Percentiles rank a stretch among this genome's conserved stretches.
Evolutionary conservation across 768 basidiomycete genomes (phyloP).

Genomic region (Boletus reticulatus): DNA sequence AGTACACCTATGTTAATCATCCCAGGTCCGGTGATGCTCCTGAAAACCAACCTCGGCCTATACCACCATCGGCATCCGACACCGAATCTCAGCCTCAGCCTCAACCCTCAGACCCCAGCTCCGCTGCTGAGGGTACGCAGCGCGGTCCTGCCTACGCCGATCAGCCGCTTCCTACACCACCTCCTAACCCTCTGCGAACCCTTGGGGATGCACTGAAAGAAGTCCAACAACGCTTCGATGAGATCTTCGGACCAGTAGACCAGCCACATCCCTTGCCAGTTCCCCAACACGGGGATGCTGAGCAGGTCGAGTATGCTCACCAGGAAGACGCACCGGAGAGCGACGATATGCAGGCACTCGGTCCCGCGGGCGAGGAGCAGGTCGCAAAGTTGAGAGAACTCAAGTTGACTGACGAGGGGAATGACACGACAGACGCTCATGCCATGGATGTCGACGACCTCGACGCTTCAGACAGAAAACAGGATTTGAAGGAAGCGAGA

Average conservation of each 20-base stretch:
- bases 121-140: conserved; percentile 43
- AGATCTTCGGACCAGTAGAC: conserved; percentile 58
- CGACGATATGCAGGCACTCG: conserved; percentile 84
- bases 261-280: conserved; percentile 28
- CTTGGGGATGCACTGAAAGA: conserved; percentile 84
- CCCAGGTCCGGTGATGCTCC: conserved; percentile 10
- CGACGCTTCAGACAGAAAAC: conserved; percentile 5
- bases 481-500: conserved; percentile 26
- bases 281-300: conserved; percentile 37
- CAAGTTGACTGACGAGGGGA: conserved; percentile 64
- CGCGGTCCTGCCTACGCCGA: conserved; percentile 42
- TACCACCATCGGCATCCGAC: not conserved
- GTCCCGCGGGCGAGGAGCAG: conserved; percentile 82
- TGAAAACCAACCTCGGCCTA: conserved; percentile 7
- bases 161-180: conserved; percentile 34
- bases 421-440: conserved; percentile 35
- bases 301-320: conserved; percentile 67
- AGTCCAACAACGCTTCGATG: conserved; percentile 78
- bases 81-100: not conserved
- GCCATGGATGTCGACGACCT: conserved; percentile 52
- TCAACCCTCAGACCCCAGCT: conserved; percentile 26
- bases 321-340: conserved; percentile 63
- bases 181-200: conserved; percentile 64
- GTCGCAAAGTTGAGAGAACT: conserved; percentile 80
- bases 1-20: not conserved